Percentiles rank a stretch among this genome's conserved stretches.
phyloP scores from a whole-genome alignment of 441 rosid genomes.

The Biscutella laevigata region DNA sequence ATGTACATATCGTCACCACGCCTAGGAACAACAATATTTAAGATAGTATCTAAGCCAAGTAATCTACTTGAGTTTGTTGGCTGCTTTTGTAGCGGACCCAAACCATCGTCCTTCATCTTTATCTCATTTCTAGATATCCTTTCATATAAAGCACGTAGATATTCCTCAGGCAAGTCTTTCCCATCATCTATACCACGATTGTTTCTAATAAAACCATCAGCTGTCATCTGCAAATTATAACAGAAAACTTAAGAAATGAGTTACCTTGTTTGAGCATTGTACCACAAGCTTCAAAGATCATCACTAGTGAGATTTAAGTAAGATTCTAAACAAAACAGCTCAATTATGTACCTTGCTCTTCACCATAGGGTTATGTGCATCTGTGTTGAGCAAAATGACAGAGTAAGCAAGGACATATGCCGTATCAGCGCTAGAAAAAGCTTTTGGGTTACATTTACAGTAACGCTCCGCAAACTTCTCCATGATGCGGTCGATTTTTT shows the following conservation, averaged over 20 bases:
- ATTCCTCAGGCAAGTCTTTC: constrained; percentile 88
- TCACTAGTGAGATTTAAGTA: no score
- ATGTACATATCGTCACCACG: constrained; percentile 61
- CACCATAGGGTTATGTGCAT: constrained; percentile 96
- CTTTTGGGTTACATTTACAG: constrained; percentile 93
- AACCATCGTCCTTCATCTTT: constrained; percentile 90
- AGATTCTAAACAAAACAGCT: constrained; percentile 1
- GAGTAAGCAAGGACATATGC: constrained; percentile 99
- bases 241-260: constrained; percentile 11
- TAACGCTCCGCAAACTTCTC: constrained; percentile 96
- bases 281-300: constrained; percentile 22
- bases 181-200: constrained; percentile 99
- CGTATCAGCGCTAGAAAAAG: constrained; percentile 91
- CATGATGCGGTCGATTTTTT: constrained; percentile 97
- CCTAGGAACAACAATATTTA: constrained; percentile 92
- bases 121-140: constrained; percentile 91
- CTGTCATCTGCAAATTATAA: constrained; percentile 72
- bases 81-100: constrained; percentile 67
- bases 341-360: constrained; percentile 70
- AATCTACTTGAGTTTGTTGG: constrained; percentile 63
- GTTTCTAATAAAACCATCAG: constrained; percentile 92
- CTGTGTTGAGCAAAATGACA: constrained; percentile 93
- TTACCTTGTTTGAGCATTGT: constrained; percentile 14
- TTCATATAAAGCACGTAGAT: constrained; percentile 80
- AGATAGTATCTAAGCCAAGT: constrained; percentile 80